Conservation (phyloP, 1,139 yeast species). For the Wickerhamomyces sp. region DNA sequence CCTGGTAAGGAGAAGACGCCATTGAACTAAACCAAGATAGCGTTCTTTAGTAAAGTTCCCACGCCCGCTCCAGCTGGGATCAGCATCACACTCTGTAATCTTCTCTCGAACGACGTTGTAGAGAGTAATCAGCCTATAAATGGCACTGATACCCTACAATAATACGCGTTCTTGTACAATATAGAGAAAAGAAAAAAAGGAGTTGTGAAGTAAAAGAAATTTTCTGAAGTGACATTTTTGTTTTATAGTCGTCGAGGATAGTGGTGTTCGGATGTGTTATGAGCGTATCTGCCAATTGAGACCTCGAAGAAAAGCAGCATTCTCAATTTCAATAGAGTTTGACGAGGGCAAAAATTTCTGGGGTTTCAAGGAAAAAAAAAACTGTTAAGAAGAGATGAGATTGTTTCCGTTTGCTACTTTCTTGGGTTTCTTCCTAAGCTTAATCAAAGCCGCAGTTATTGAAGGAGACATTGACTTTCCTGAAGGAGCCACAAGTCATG, state of each 20-base stretch:
- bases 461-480: constrained; percentile 10
- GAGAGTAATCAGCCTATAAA: constrained; percentile 22
- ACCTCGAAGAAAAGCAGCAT: no score
- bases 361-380: background rate
- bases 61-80: constrained; percentile 24
- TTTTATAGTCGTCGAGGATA: background rate
- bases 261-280: background rate
- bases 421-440: background rate
- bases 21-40: constrained; percentile 12
- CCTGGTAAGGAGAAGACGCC: constrained; percentile 23
- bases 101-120: constrained; percentile 25
- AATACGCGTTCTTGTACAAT: constrained; percentile 24
- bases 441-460: constrained; percentile 1
- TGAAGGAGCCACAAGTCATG: constrained; percentile 9
- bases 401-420: background rate
- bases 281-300: background rate
- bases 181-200: constrained; percentile 10
- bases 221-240: background rate
- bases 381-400: background rate
- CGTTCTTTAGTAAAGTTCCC: constrained; percentile 10
- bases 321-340: no score
- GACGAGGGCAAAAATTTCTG: background rate
- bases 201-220: background rate
- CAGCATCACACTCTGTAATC: constrained; percentile 12
- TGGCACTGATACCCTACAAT: constrained; percentile 26